Percentiles rank a stretch among this genome's conserved stretches.
Evolutionary conservation across 2,329 filamentous ascomycete genomes (phyloP).

Genomic region (Acephala macrosclerotiorum): DNA sequence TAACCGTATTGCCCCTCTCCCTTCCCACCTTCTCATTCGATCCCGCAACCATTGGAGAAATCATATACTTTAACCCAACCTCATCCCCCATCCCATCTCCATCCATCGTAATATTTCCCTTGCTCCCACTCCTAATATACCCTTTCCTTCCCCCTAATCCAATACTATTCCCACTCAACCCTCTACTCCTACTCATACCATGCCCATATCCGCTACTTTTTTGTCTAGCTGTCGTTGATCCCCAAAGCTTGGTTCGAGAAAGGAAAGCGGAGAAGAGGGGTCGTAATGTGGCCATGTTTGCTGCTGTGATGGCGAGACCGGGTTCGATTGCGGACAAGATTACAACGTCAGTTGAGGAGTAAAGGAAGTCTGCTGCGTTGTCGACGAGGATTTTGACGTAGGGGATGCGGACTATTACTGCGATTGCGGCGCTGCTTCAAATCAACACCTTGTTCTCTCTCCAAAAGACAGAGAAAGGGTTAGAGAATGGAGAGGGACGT

Average conservation of each 20-base stretch:
- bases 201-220: not conserved
- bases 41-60: not conserved
- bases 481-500: conserved; percentile 30
- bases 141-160: not conserved
- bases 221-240: conserved; percentile 1
- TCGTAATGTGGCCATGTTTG: conserved; percentile 35
- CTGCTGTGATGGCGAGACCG: conserved; percentile 36
- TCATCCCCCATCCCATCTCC: not conserved
- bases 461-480: not conserved
- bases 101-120: not conserved
- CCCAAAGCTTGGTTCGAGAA: conserved; percentile 16
- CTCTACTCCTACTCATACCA: not conserved
- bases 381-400: conserved; percentile 34
- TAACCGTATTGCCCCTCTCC: not conserved
- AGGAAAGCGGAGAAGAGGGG: conserved; percentile 31
- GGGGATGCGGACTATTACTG: conserved; percentile 41
- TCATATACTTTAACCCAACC: not conserved
- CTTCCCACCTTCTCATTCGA: not conserved
- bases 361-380: conserved; percentile 36
- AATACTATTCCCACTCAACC: not conserved
- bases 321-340: conserved; percentile 40
- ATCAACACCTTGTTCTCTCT: not conserved
- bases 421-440: conserved; percentile 32
- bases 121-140: not conserved
- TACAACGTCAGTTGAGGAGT: conserved; percentile 35